Conservation (phyloP, 1,284 basidiomycete species). For the Cutaneotrichosporon sp. region DNA sequence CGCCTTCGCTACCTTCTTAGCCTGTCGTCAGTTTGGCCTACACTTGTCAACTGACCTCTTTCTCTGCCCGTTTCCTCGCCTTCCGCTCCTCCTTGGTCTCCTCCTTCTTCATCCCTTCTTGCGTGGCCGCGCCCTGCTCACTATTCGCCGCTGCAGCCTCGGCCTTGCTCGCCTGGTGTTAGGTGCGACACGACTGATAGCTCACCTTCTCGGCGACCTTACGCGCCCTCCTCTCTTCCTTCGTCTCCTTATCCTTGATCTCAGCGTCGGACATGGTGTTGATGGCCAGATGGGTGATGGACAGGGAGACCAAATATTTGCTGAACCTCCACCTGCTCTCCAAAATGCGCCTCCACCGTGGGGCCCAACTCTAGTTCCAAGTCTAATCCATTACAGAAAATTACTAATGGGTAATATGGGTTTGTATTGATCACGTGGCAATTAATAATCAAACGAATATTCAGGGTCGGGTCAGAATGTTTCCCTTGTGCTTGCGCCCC, state of each 20-base stretch:
- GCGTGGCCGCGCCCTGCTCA: neutral
- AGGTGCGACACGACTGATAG: no score
- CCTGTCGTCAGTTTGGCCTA: neutral
- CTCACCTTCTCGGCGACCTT: slow-evolving; percentile 10
- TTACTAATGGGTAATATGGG: no score
- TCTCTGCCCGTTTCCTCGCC: slow-evolving; percentile 17
- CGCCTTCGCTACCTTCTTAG: slow-evolving; percentile 5
- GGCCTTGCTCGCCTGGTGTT: slow-evolving; percentile 13
- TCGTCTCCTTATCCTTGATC: slow-evolving; percentile 6
- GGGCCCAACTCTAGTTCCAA: neutral
- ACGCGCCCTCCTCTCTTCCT: slow-evolving; percentile 9
- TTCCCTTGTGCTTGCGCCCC: no score
- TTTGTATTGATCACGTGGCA: no score
- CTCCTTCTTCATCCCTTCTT: neutral
- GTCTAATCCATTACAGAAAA: no score
- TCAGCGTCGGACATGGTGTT: neutral
- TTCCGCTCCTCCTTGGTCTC: slow-evolving; percentile 26
- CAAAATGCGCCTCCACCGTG: neutral
- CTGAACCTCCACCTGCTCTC: neutral
- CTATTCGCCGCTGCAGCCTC: slow-evolving; percentile 9
- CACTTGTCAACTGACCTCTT: slow-evolving; percentile 3
- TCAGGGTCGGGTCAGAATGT: no score
- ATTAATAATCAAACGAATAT: no score
- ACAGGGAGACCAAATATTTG: neutral
- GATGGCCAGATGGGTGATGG: neutral